phyloP scores from a whole-genome alignment of 148 eudicot species.

The Cornus kousa region DNA sequence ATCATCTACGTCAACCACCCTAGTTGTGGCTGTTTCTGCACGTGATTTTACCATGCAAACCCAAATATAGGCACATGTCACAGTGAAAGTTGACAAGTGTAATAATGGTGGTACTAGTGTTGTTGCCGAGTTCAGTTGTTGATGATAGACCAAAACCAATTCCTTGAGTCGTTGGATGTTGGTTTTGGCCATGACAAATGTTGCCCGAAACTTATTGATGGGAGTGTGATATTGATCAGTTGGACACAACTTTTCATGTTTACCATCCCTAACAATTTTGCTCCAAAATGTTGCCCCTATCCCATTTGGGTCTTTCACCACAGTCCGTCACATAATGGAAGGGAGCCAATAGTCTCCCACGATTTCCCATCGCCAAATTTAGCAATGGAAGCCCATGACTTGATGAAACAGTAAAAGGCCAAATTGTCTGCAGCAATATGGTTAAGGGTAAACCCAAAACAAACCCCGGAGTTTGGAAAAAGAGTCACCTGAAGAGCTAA shows the following conservation, averaged over 20 bases:
- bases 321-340: conserved; percentile 18
- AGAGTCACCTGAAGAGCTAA: conserved; percentile 17
- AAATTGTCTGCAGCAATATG: too few relatives aligned
- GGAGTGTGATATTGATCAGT: not conserved
- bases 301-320: conserved; percentile 1
- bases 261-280: not conserved
- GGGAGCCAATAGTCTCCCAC: too few relatives aligned
- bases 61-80: conserved; percentile 23
- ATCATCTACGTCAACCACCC: not conserved
- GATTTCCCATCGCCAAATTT: not conserved
- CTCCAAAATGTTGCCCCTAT: conserved; percentile 5
- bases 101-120: not conserved
- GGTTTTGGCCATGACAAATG: too few relatives aligned
- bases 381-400: conserved; percentile 23
- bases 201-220: conserved; percentile 18
- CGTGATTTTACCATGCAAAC: conserved; percentile 18
- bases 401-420: too few relatives aligned
- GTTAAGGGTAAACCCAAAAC: too few relatives aligned
- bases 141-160: too few relatives aligned
- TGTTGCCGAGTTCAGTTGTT: too few relatives aligned
- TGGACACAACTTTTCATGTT: not conserved
- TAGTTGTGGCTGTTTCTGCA: not conserved
- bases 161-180: conserved; percentile 17
- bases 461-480: conserved; percentile 19
- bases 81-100: conserved; percentile 15